phyloP scores from a whole-genome alignment of 2,329 filamentous ascomycete genomes.

The Cordyceps sp. region DNA sequence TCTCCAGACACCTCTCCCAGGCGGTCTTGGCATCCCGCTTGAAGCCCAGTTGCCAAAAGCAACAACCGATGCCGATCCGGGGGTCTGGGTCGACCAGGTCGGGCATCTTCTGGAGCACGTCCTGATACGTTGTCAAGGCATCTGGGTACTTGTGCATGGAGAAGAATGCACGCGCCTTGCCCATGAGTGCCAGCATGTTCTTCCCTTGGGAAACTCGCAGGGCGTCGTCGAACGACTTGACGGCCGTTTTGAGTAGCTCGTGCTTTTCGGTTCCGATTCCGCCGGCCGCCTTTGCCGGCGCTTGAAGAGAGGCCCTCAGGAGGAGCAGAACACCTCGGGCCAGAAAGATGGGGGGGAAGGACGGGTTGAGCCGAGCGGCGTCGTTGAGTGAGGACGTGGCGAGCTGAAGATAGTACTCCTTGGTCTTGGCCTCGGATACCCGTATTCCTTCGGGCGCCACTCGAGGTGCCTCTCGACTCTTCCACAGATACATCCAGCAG shows the following conservation, averaged over 20 bases:
- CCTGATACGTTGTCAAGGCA: conserved; percentile 72
- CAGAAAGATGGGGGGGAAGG: conserved; percentile 79
- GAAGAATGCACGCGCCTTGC: conserved; percentile 73
- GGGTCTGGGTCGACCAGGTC: conserved; percentile 85
- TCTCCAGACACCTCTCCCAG: conserved; percentile 75
- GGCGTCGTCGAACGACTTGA: conserved; percentile 92
- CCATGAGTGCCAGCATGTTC: conserved; percentile 86
- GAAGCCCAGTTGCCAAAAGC: conserved; percentile 90
- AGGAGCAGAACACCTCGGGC: conserved; percentile 81
- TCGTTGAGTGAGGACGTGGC: conserved; percentile 91
- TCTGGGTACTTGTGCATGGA: conserved; percentile 77
- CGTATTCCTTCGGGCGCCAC: conserved; percentile 44
- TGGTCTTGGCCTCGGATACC: conserved; percentile 64
- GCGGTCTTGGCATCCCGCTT: conserved; percentile 83
- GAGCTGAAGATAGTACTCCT: conserved; percentile 79
- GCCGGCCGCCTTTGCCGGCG: conserved; percentile 51
- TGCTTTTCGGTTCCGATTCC: conserved; percentile 56
- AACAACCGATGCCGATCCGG: conserved; percentile 88
- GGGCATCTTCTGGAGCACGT: conserved; percentile 71
- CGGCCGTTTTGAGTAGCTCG: conserved; percentile 67
- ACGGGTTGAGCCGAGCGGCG: conserved; percentile 82
- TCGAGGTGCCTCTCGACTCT: conserved; percentile 63
- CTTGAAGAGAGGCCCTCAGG: conserved; percentile 70
- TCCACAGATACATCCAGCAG: conserved; percentile 83
- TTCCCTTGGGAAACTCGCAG: conserved; percentile 67